These are phyloP conservation scores for Fragaria vesca DNA, from an alignment of 306 rosid genomes.

Conservation along the genomic window DNA sequence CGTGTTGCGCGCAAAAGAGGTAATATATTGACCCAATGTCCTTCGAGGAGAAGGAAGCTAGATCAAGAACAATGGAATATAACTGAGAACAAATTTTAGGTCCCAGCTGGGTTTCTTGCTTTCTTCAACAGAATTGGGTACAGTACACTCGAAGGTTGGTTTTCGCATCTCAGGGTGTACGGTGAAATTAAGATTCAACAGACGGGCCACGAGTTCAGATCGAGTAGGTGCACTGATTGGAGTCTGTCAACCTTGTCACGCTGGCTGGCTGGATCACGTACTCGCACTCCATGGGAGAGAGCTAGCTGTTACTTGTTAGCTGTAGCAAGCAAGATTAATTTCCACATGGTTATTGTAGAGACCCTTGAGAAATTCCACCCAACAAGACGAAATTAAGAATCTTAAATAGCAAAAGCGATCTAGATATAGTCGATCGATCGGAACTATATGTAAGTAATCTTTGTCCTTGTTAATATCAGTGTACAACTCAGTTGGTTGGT, in stretches of 20 bases:
- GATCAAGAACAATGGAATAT: background rate
- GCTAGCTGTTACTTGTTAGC: background rate
- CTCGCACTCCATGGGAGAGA: constrained; percentile 1
- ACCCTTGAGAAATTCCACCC: too few species aligned
- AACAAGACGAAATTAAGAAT: too few species aligned
- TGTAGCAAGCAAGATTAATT: background rate
- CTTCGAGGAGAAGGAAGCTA: constrained; percentile 9
- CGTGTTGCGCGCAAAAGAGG: background rate
- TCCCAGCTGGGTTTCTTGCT: background rate
- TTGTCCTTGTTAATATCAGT: too few species aligned
- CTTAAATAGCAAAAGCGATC: too few species aligned
- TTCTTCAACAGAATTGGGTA: background rate
- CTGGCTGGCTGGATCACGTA: constrained; percentile 13
- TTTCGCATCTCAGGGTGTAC: background rate
- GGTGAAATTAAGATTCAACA: background rate
- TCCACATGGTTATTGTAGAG: background rate
- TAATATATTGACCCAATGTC: constrained; percentile 3
- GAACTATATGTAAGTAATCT: too few species aligned
- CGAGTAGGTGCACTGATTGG: constrained; percentile 25
- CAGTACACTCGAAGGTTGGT: background rate
- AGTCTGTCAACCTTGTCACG: constrained; percentile 18
- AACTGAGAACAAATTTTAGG: background rate
- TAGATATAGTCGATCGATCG: too few species aligned
- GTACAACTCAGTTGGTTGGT: too few species aligned
- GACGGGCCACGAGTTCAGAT: constrained; percentile 23